A percentile compares a stretch with the other conserved stretches of the same genome.
Evolutionary conservation across 306 rosid species (phyloP).

Genomic region (Citrullus colocynthis): DNA sequence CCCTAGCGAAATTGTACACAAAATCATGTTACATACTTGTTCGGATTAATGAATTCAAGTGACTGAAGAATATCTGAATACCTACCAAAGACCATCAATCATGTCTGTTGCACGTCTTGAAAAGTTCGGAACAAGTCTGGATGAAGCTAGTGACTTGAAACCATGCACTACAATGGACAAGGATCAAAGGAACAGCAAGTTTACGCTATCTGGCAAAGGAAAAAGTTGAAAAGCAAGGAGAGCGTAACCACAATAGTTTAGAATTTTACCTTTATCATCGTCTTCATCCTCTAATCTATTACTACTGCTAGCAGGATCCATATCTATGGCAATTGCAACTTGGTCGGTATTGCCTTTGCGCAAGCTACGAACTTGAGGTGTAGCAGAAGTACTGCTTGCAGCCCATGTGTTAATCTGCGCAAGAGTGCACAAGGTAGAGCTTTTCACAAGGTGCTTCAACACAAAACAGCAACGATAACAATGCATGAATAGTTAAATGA

Average conservation of each 20-base stretch:
- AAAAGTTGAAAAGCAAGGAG: constrained; percentile 3
- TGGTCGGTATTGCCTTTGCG: constrained; percentile 86
- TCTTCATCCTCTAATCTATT: constrained; percentile 79
- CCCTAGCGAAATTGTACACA: constrained; percentile 39
- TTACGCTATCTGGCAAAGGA: neutral
- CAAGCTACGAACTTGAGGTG: constrained; percentile 93
- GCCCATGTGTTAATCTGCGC: constrained; percentile 58
- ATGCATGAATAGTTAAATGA: neutral
- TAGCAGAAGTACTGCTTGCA: constrained; percentile 37
- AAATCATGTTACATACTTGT: constrained; percentile 11
- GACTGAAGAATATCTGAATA: constrained; percentile 5
- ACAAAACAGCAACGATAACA: neutral
- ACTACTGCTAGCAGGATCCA: constrained; percentile 48
- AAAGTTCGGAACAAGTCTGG: constrained; percentile 76
- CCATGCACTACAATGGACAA: constrained; percentile 58
- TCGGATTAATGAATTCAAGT: neutral
- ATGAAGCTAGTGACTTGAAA: constrained; percentile 82
- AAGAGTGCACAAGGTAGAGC: constrained; percentile 10
- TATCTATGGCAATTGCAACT: constrained; percentile 85
- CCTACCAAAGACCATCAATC: constrained; percentile 93
- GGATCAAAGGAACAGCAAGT: constrained; percentile 5
- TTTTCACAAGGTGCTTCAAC: constrained; percentile 1
- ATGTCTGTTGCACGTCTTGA: constrained; percentile 79
- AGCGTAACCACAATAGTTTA: neutral
- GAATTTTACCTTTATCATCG: constrained; percentile 71